Evolutionary conservation across 352 stramenopile species (phyloP).

Genomic region (Phytopythium vexans): DNA sequence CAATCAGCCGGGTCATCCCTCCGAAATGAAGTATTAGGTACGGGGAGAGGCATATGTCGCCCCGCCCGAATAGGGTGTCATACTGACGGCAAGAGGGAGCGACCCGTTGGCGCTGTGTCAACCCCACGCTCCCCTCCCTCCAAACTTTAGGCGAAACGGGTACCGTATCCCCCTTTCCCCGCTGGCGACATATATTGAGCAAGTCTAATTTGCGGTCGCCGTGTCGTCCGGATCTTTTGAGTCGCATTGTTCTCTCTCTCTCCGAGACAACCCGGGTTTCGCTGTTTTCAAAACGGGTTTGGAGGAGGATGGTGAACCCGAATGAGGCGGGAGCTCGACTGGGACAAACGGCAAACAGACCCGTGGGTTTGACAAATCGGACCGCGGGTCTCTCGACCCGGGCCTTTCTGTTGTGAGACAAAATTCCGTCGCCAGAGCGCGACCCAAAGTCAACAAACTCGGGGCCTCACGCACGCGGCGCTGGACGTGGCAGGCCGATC

Average conservation of each 20-base stretch:
- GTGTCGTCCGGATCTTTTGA: neutral
- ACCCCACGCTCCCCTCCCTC: constrained; percentile 1
- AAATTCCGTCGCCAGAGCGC: neutral
- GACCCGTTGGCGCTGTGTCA: constrained; percentile 3
- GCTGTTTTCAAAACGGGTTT: no score
- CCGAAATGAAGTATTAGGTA: neutral
- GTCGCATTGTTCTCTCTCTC: neutral
- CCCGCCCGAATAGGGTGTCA: neutral
- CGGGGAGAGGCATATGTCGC: constrained; percentile 9
- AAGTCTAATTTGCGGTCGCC: neutral
- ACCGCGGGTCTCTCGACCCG: no score
- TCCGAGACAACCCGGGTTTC: neutral
- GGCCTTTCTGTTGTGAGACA: constrained; percentile 4
- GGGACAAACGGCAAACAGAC: no score
- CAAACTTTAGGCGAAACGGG: neutral
- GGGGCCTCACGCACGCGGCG: no score
- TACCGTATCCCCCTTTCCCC: constrained; percentile 1
- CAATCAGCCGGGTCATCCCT: constrained; percentile 11
- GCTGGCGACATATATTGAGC: neutral
- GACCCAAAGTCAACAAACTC: no score
- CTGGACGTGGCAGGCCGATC: no score
- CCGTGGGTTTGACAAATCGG: no score
- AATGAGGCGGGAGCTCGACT: no score
- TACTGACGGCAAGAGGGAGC: constrained; percentile 20
- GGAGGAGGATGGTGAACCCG: no score